Conservation (phyloP, 257 asterid genomes). For the Lantana camara region DNA sequence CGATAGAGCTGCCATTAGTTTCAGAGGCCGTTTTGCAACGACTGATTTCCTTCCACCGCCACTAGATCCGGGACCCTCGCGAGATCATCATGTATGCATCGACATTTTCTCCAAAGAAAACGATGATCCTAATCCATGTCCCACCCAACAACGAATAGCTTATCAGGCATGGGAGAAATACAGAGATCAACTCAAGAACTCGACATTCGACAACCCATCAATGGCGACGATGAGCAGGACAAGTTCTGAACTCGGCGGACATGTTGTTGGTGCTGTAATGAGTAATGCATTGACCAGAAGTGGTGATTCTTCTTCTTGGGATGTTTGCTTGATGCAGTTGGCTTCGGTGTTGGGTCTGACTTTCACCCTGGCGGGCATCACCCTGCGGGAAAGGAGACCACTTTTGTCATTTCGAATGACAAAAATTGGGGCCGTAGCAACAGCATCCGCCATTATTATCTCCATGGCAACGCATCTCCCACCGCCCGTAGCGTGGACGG, state of each 20-base stretch:
- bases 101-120: too few species aligned
- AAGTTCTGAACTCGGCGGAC: neutral
- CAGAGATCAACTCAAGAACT: too few species aligned
- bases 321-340: neutral
- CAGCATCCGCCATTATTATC: neutral
- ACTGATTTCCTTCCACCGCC: too few species aligned
- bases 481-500: neutral
- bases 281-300: neutral
- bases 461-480: slow-evolving; percentile 1
- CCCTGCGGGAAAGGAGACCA: neutral
- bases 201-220: too few species aligned
- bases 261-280: slow-evolving; percentile 5
- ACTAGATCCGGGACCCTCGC: too few species aligned
- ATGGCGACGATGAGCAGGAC: too few species aligned
- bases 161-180: too few species aligned
- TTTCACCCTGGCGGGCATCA: slow-evolving; percentile 4
- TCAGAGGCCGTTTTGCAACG: too few species aligned
- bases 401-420: neutral
- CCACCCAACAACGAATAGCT: too few species aligned
- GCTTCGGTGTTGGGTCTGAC: neutral
- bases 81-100: too few species aligned
- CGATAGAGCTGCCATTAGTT: too few species aligned
- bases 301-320: neutral
- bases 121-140: too few species aligned
- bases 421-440: neutral